Percentiles rank a stretch among this genome's conserved stretches.
Evolutionary conservation across 2,329 filamentous ascomycete genomes (phyloP).

Genomic region (Paradendryphiella salina): DNA sequence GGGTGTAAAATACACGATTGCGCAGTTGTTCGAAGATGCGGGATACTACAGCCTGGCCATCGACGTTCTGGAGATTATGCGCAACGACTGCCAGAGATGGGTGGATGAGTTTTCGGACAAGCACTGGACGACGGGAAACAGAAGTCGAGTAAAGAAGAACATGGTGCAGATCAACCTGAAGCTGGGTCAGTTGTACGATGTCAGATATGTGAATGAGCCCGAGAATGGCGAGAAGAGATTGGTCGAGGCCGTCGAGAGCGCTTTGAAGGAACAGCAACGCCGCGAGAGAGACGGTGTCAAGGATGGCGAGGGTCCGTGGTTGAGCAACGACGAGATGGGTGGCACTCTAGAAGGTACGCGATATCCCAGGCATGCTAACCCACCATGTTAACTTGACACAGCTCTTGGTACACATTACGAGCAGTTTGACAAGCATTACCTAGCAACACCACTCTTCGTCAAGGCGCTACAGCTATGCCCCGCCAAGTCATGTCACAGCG

Average conservation of each 20-base stretch:
- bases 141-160: constrained; percentile 72
- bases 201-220: constrained; percentile 72
- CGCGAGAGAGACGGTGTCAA: constrained; percentile 69
- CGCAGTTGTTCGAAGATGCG: constrained; percentile 77
- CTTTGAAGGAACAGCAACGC: constrained; percentile 72
- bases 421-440: constrained; percentile 71
- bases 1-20: constrained; percentile 82
- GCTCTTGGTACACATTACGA: constrained; percentile 79
- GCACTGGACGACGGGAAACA: constrained; percentile 49
- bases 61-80: constrained; percentile 76
- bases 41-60: constrained; percentile 70
- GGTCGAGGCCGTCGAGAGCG: constrained; percentile 79
- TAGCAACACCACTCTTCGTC: constrained; percentile 83
- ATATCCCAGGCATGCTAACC: constrained; percentile 12
- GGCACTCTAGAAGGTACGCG: constrained; percentile 67
- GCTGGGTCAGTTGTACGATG: constrained; percentile 79
- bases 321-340: constrained; percentile 72
- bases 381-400: constrained; percentile 41
- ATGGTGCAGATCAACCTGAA: constrained; percentile 78
- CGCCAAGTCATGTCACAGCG: constrained; percentile 70
- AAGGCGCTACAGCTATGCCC: constrained; percentile 75
- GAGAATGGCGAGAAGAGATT: constrained; percentile 75
- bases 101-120: constrained; percentile 51
- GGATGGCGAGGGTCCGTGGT: constrained; percentile 71
- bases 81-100: constrained; percentile 65